Base-by-base conservation (phyloP, 129 eudicot genomes). In the Heracleum sosnowskyi region DNA sequence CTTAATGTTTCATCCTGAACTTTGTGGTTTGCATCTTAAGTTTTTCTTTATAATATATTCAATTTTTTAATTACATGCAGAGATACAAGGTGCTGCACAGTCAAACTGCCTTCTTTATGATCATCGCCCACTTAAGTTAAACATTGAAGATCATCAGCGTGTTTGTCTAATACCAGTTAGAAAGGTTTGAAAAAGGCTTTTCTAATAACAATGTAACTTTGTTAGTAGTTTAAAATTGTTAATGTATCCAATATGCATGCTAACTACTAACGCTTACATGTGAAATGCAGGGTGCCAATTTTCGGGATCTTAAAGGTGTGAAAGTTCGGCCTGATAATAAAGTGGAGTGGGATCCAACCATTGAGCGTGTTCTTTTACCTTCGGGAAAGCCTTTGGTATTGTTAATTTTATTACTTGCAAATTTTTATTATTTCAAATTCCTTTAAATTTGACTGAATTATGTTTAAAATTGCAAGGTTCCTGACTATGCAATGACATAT, bases 311-410 rank as follows among this genome's bases (percentile, higher is more conserved):
- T 40, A 64, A 73, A 66, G 97, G 96, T 24, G 92, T 94, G 0
- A n/a, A 81, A 24, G 93, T 93, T 49, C 11, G 72, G 2, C 24
- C 13, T 9, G 86, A 91, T 22, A 94, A 91, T 60, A 87, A 53
- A 62, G 98, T 94, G 45, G 85, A 81, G 31, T 91, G 82, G 85
- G 97, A 94, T 76, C 92, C 89, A 1, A 31, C 80, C 33, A 86
- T 94, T 1, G 83, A 81, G 47, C 81, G 97, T 37, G 86, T 75
- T 16, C 39, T 57, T 16, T 74, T 93, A 53, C 64, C 90, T 37
- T 91, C 95, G 0, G 88, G 87, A 77, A 91, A 89, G 79, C 98
- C 97, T 1, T 49, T 93, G 93, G 98, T 93, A 83, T 35, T 42
- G 57, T 29, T 26, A 5, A 41, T 28, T n/a, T n/a, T n/a, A 4